Conservation (phyloP, 768 basidiomycete species). For the Mycena haematopus region DNA sequence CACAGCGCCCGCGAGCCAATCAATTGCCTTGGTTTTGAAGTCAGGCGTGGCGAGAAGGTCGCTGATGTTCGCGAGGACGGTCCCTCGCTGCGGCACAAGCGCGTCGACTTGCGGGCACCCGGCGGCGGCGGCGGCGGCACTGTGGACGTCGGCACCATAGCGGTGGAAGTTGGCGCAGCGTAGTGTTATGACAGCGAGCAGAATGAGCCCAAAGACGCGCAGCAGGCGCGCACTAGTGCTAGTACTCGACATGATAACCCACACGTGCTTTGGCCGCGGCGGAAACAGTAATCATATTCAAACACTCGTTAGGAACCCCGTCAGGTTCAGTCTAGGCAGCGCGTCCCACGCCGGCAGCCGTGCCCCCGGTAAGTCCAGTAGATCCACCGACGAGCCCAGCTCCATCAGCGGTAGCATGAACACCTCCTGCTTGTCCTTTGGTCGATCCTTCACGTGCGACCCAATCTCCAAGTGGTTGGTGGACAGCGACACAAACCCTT, state of each 20-base stretch:
- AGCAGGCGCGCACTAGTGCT: too few species aligned
- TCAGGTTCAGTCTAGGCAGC: slow-evolving; percentile 76
- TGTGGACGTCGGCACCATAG: too few species aligned
- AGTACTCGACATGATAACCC: too few species aligned
- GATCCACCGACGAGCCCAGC: slow-evolving; percentile 40
- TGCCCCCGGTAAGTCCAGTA: slow-evolving; percentile 67
- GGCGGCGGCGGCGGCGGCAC: too few species aligned
- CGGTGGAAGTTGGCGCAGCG: too few species aligned
- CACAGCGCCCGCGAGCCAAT: slow-evolving; percentile 41
- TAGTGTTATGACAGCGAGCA: too few species aligned
- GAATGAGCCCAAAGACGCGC: too few species aligned
- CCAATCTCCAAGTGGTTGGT: slow-evolving; percentile 92
- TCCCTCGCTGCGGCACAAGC: slow-evolving; percentile 9
- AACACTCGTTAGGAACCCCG: slow-evolving; percentile 42
- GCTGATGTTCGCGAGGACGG: slow-evolving; percentile 15
- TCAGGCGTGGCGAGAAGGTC: slow-evolving; percentile 27
- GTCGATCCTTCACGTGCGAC: slow-evolving; percentile 71
- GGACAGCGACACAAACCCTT: slow-evolving; percentile 73
- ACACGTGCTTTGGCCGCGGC: too few species aligned
- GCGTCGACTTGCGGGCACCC: too few species aligned
- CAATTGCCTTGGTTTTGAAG: slow-evolving; percentile 34
- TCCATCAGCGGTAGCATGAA: slow-evolving; percentile 78
- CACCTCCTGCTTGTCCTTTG: slow-evolving; percentile 62
- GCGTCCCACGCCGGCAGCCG: slow-evolving; percentile 56
- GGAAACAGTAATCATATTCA: too few species aligned